Conservation (phyloP, 106 monocot species). For the Acanthochlamys bracteata region DNA sequence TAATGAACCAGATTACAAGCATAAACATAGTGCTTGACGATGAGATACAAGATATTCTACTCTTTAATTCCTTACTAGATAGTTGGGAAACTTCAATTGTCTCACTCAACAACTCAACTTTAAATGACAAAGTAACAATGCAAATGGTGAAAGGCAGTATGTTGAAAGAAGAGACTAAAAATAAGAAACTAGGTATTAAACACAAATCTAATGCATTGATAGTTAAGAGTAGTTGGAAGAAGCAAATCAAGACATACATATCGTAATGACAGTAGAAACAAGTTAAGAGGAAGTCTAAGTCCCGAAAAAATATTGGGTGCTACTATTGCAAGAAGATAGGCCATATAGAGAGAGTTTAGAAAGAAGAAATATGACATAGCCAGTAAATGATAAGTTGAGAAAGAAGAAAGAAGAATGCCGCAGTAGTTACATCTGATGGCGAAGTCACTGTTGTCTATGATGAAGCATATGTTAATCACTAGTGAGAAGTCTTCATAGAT, state of each 20-base stretch:
- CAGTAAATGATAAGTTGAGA: not conserved
- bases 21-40: conserved; percentile 3
- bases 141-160: not conserved
- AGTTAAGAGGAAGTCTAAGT: not conserved
- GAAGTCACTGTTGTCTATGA: too few relatives aligned
- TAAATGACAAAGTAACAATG: conserved; percentile 1
- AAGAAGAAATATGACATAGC: not conserved
- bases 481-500: not conserved
- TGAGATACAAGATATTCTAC: conserved; percentile 1
- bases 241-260: not conserved
- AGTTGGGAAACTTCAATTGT: conserved; percentile 3
- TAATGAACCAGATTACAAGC: not conserved
- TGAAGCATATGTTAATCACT: too few relatives aligned
- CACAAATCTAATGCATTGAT: not conserved
- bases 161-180: conserved; percentile 5
- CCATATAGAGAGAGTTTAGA: not conserved
- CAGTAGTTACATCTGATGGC: too few relatives aligned
- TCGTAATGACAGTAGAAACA: not conserved
- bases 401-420: not conserved
- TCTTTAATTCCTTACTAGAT: not conserved
- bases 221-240: not conserved
- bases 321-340: not conserved
- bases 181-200: not conserved
- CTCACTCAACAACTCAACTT: not conserved
- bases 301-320: conserved; percentile 1